Percentiles rank a stretch among this genome's conserved stretches.
These are phyloP conservation scores for Mycena haematopus DNA, from an alignment of 768 basidiomycete species.

Conservation along the genomic window DNA sequence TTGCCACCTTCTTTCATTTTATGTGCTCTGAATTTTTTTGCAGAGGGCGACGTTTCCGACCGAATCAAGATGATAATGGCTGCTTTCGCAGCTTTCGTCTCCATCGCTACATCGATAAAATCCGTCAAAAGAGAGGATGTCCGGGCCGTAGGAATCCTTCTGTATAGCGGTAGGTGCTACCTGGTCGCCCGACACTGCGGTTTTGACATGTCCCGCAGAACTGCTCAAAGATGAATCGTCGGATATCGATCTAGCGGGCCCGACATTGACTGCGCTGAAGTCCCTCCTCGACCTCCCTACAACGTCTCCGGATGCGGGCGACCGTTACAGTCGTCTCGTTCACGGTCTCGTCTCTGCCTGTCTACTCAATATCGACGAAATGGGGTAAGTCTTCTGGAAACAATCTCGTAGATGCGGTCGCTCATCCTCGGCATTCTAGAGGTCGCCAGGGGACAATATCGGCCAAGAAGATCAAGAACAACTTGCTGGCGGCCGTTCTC, in stretches of 20 bases:
- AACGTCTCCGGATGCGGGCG: slow-evolving; percentile 46
- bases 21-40: slow-evolving; percentile 9
- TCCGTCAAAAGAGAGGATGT: slow-evolving; percentile 72
- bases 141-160: slow-evolving; percentile 75
- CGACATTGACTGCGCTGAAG: slow-evolving; percentile 83
- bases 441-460: slow-evolving; percentile 81
- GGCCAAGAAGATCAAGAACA: slow-evolving; percentile 86
- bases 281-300: slow-evolving; percentile 64
- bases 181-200: background rate
- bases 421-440: slow-evolving; percentile 45
- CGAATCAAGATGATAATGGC: slow-evolving; percentile 69
- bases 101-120: slow-evolving; percentile 50
- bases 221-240: slow-evolving; percentile 86
- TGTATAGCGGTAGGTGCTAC: slow-evolving; percentile 70
- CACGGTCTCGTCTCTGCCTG: slow-evolving; percentile 89
- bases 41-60: slow-evolving; percentile 60
- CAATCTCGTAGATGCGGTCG: background rate
- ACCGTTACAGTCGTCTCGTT: slow-evolving; percentile 64
- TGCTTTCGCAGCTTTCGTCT: slow-evolving; percentile 63
- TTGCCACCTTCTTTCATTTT: background rate
- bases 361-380: slow-evolving; percentile 85
- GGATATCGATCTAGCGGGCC: slow-evolving; percentile 79
- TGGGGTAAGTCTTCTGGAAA: slow-evolving; percentile 65
- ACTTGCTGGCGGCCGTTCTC: slow-evolving; percentile 85
- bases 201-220: slow-evolving; percentile 47